Evolutionary conservation across 495 filamentous ascomycete genomes (phyloP), one percentile per base, ranked within the genome.

Genomic region (Penicillium roqueforti): DNA sequence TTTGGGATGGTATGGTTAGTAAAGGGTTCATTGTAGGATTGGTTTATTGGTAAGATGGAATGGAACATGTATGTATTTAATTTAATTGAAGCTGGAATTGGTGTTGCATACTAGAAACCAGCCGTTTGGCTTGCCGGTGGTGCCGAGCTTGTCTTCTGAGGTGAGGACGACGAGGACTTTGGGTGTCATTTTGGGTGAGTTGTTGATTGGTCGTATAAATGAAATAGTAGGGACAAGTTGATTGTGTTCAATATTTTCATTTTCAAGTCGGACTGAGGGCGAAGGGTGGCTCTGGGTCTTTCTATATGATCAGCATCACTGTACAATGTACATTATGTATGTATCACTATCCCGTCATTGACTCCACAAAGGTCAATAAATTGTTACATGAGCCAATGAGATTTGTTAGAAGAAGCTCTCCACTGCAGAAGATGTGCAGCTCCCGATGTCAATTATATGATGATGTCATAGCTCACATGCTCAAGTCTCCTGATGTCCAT

Each of bases 101-200:
- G 36, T 3, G 59, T 66, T 7, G 58, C 69, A 29, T 63, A 85
- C 84, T 57, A 89, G 67, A 53, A 79, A 89, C 85, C 85, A 88
- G 38, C 87, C 86, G 0, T 84, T 87, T 6, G 75, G 75, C 41
- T 74, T 74, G 28, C 74, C 74, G 10, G 75, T 77, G 44, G 74
- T 57, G 25, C 76, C 79, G 41, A 86, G 72, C 58, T 79, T 64
- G 52, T 65, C 70, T 58, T 82, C 73, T 31, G 85, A 88, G 38
- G 83, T 86, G 32, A 89, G 79, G 41, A 89, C 81, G 70, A 88
- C 72, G 60, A 90, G 82, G 44, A 88, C 69, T 58, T 86, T 85
- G 39, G 80, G 82, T 3, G 68, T 36, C 68, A 70, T 70, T 55
- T 23, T 61, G 44, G 37, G 34, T 7, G n/a, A 19, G 26, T n/a